Evolutionary conservation across 2,329 filamentous ascomycete genomes (phyloP).

Genomic region (Fusarium succisae): DNA sequence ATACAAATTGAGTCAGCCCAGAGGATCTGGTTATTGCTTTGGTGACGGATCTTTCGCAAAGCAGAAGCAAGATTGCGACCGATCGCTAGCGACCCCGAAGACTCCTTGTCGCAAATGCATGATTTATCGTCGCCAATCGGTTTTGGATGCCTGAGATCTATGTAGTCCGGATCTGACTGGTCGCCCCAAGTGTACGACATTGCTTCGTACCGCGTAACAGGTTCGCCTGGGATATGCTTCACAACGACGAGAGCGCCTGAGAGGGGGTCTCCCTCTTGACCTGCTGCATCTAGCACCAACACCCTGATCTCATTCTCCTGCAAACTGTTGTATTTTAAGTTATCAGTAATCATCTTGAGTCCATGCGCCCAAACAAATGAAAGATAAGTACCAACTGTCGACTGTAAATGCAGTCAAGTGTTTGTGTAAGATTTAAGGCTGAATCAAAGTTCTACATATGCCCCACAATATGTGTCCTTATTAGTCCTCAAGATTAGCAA

Average conservation of each 20-base stretch:
- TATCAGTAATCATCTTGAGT: not conserved
- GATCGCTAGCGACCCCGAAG: not conserved
- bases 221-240: not conserved
- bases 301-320: not conserved
- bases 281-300: not conserved
- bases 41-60: not conserved
- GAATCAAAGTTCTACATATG: not conserved
- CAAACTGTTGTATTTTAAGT: not conserved
- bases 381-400: not conserved
- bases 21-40: not conserved
- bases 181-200: conserved; percentile 6
- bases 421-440: not conserved
- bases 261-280: not conserved
- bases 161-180: not conserved
- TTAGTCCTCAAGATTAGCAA: too few species aligned
- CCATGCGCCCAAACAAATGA: not conserved
- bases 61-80: conserved; percentile 4
- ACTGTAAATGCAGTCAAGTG: not conserved
- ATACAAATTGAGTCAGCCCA: conserved; percentile 15
- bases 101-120: not conserved
- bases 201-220: not conserved
- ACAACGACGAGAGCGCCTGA: not conserved
- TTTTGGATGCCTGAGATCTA: not conserved
- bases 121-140: not conserved
- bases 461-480: not conserved